A percentile compares a stretch with the other conserved stretches of the same genome.
Evolutionary conservation across 2,329 filamentous ascomycete species (phyloP).

Genomic region (Phialemonium atrogriseum): DNA sequence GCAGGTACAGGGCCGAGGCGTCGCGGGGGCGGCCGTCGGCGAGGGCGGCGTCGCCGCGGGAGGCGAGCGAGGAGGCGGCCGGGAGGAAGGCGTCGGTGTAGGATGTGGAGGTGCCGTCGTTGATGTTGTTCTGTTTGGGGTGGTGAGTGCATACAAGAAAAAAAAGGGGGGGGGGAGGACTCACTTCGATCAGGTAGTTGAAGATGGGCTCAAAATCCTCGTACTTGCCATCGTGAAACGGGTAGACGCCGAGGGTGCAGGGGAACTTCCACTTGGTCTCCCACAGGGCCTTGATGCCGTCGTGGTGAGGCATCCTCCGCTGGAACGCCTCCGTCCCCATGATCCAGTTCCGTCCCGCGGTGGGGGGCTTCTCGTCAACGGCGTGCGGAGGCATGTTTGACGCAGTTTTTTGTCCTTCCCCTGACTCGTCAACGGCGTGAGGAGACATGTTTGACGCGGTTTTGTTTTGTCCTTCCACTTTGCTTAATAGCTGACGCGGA

Average conservation of each 20-base stretch:
- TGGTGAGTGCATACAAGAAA: slow-evolving; percentile 3
- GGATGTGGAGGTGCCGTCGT: slow-evolving; percentile 55
- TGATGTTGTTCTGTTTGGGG: slow-evolving; percentile 38
- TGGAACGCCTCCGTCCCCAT: slow-evolving; percentile 36
- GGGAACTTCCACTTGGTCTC: slow-evolving; percentile 69
- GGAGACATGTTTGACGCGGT: slow-evolving; percentile 19
- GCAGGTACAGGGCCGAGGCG: slow-evolving; percentile 57
- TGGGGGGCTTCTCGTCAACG: too few species aligned
- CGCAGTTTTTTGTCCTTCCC: too few species aligned
- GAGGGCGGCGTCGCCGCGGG: slow-evolving; percentile 41
- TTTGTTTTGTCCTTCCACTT: too few species aligned
- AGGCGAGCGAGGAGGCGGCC: slow-evolving; percentile 47
- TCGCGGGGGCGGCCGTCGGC: slow-evolving; percentile 37
- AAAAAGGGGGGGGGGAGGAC: slow-evolving; percentile 3
- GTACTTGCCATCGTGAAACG: slow-evolving; percentile 64
- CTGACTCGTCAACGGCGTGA: slow-evolving; percentile 14
- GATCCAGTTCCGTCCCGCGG: slow-evolving; percentile 26
- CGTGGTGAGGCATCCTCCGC: slow-evolving; percentile 45
- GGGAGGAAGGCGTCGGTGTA: slow-evolving; percentile 60
- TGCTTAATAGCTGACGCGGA: too few species aligned
- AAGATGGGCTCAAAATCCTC: slow-evolving; percentile 66
- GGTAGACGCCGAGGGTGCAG: slow-evolving; percentile 56
- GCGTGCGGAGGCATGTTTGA: slow-evolving; percentile 21
- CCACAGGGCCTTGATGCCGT: slow-evolving; percentile 57
- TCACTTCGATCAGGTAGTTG: slow-evolving; percentile 48